phyloP scores from a whole-genome alignment of 2,329 filamentous ascomycete species.

The Mycogone perniciosa region DNA sequence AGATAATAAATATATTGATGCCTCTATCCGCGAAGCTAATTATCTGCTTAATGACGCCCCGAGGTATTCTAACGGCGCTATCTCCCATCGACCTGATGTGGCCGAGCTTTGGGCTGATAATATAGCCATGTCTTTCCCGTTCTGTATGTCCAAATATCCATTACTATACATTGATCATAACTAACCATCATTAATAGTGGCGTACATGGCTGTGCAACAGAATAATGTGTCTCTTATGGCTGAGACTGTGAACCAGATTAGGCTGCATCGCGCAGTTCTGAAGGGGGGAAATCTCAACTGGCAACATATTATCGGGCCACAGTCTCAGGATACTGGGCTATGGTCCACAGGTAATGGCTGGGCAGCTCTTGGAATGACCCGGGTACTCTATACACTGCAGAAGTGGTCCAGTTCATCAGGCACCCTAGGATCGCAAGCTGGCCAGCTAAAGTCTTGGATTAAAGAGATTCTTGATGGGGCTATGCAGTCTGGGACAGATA shows the following conservation, averaged over 20 bases:
- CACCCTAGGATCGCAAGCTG: background rate
- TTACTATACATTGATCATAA: background rate
- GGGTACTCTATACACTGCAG: constrained; percentile 13
- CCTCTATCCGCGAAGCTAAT: constrained; percentile 10
- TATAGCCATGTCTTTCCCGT: constrained; percentile 16
- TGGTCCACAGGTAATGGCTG: constrained; percentile 15
- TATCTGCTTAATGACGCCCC: constrained; percentile 9
- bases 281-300: constrained; percentile 11
- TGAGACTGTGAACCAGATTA: constrained; percentile 8
- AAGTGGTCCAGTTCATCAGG: constrained; percentile 11
- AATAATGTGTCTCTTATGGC: constrained; percentile 9
- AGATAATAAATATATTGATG: constrained; percentile 11
- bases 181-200: background rate
- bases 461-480: constrained; percentile 15
- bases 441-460: constrained; percentile 12
- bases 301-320: constrained; percentile 15
- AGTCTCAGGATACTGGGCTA: constrained; percentile 13
- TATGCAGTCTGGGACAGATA: constrained; percentile 4
- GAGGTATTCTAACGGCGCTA: constrained; percentile 10
- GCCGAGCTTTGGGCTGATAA: constrained; percentile 15
- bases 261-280: constrained; percentile 13
- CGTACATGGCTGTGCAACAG: constrained; percentile 5
- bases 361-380: constrained; percentile 13
- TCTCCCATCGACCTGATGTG: constrained; percentile 13
- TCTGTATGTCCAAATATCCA: constrained; percentile 3